These are phyloP conservation scores for Neurospora sp. DNA, from an alignment of 2,329 filamentous ascomycete genomes.

Conservation along the genomic window DNA sequence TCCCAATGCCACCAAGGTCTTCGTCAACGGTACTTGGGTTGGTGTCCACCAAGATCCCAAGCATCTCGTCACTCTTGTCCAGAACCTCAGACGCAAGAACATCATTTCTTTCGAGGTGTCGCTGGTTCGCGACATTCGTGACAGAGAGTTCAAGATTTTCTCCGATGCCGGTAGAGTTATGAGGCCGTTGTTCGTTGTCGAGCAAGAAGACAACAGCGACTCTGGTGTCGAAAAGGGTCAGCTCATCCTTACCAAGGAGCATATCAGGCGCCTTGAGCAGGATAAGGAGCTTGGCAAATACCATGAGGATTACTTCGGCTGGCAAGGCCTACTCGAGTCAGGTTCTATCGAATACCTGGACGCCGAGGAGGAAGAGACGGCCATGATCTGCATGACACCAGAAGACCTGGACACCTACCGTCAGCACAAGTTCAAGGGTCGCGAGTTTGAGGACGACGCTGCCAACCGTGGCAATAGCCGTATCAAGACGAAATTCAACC, in stretches of 20 bases:
- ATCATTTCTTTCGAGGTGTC: conserved; percentile 89
- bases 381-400: conserved; percentile 99
- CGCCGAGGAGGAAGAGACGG: conserved; percentile 94
- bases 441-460: conserved; percentile 50
- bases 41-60: conserved; percentile 86
- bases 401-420: conserved; percentile 80
- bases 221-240: conserved; percentile 50
- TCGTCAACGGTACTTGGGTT: conserved; percentile 97
- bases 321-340: conserved; percentile 73
- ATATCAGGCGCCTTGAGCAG: conserved; percentile 63
- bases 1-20: conserved; percentile 92
- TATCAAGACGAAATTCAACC: conserved; percentile 79
- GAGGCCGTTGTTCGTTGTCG: conserved; percentile 85
- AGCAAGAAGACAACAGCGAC: conserved; percentile 71
- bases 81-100: conserved; percentile 67
- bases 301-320: conserved; percentile 60
- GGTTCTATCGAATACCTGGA: conserved; percentile 95
- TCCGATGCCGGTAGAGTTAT: conserved; percentile 94
- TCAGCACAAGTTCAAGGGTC: conserved; percentile 52
- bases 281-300: conserved; percentile 58
- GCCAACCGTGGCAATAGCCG: conserved; percentile 67
- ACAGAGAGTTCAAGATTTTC: conserved; percentile 97
- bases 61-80: conserved; percentile 69
- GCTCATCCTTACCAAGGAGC: conserved; percentile 75
- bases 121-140: conserved; percentile 89